These are phyloP conservation scores for Ilex paraguariensis DNA, from an alignment of 305 asterid species.

Conservation along the genomic window DNA sequence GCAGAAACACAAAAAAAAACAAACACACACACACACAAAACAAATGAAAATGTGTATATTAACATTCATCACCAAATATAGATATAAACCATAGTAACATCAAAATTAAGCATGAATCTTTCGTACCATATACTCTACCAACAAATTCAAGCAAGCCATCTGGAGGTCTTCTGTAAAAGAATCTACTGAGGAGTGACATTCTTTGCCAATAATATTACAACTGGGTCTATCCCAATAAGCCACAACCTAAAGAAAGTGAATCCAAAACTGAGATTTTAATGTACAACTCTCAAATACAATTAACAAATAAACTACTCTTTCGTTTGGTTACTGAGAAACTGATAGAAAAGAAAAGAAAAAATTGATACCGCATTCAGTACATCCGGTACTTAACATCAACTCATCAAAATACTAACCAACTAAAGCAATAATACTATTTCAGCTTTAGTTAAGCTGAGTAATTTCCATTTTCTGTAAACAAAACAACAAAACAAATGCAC, in stretches of 20 bases:
- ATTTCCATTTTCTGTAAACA: no score
- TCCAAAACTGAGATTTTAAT: neutral
- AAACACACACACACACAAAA: neutral
- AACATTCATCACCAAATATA: no score
- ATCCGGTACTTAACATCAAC: no score
- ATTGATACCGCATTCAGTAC: neutral
- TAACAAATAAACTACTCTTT: neutral
- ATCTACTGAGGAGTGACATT: constrained; percentile 88
- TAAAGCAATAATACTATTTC: no score
- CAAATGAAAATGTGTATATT: no score
- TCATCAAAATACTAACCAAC: no score
- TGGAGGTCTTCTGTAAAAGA: constrained; percentile 92
- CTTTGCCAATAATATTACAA: constrained; percentile 15
- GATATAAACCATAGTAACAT: neutral
- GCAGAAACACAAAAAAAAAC: constrained; percentile 26
- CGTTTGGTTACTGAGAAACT: neutral
- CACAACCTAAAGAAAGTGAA: constrained; percentile 25
- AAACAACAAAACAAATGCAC: neutral
- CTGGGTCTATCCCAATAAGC: constrained; percentile 20
- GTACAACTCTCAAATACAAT: neutral
- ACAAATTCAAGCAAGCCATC: constrained; percentile 93
- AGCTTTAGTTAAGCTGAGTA: no score
- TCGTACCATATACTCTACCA: constrained; percentile 86
- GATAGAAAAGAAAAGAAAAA: neutral
- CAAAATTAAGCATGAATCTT: neutral